Conservation (phyloP, 2,329 filamentous ascomycete species). For the Metarhizium rileyi region DNA sequence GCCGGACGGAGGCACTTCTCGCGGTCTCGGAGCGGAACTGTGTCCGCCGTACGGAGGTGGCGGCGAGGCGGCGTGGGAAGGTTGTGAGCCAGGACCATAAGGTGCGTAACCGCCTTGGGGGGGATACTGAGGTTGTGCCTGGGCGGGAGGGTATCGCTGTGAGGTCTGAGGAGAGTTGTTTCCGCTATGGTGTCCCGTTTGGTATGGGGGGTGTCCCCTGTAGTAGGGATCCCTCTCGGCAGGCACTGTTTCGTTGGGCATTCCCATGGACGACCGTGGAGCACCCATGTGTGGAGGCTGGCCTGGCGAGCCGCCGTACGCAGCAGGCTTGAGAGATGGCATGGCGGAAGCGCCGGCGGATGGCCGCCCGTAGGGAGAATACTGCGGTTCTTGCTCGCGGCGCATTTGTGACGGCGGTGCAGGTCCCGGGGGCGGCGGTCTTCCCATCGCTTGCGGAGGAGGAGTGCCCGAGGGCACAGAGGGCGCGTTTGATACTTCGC, state of each 20-base stretch:
- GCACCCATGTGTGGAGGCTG: constrained; percentile 36
- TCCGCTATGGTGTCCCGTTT: constrained; percentile 23
- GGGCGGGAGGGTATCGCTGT: constrained; percentile 36
- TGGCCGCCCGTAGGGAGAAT: constrained; percentile 33
- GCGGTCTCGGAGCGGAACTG: constrained; percentile 30
- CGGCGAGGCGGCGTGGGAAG: constrained; percentile 37
- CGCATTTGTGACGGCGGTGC: constrained; percentile 33
- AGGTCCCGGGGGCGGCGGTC: constrained; percentile 25
- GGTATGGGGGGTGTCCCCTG: constrained; percentile 25
- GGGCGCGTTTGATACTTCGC: constrained; percentile 32
- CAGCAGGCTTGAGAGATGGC: constrained; percentile 43
- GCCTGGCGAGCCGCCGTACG: constrained; percentile 36
- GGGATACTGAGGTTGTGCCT: constrained; percentile 30
- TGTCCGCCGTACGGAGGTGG: constrained; percentile 46
- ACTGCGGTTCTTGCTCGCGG: constrained; percentile 40
- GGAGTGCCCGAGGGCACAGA: constrained; percentile 39
- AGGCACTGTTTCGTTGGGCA: constrained; percentile 23
- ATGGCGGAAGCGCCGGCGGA: constrained; percentile 34
- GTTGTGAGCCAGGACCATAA: constrained; percentile 27
- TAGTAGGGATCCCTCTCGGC: constrained; percentile 40
- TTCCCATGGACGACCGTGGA: constrained; percentile 34
- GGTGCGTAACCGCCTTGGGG: constrained; percentile 34
- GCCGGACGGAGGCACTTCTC: constrained; percentile 31
- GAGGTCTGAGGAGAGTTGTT: constrained; percentile 38
- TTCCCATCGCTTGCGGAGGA: constrained; percentile 36